phyloP scores from a whole-genome alignment of 306 rosid genomes.

The Calophaca sinica region DNA sequence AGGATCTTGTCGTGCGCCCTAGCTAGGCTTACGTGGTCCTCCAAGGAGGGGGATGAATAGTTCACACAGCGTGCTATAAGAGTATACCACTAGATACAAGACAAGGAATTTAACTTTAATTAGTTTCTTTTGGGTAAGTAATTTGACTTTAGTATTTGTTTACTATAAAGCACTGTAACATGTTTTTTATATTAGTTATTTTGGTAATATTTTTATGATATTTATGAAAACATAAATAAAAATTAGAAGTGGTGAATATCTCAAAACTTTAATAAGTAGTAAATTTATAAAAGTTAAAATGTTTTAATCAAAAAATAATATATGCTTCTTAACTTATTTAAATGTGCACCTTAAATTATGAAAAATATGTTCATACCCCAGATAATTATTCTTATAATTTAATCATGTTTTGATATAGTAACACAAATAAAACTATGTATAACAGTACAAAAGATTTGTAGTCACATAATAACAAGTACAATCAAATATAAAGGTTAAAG shows the following conservation, averaged over 20 bases:
- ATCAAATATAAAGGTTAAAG: constrained; percentile 12
- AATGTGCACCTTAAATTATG: not conserved
- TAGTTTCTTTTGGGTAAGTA: not conserved
- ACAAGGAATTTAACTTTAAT: not conserved
- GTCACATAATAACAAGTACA: no score
- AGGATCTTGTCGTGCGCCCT: constrained; percentile 35
- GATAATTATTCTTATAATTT: not conserved
- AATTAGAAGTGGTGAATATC: no score
- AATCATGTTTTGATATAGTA: not conserved
- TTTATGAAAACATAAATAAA: no score
- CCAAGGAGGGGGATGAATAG: constrained; percentile 31
- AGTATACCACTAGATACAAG: not conserved
- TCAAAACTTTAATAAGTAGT: no score
- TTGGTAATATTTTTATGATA: no score
- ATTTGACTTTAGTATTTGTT: no score
- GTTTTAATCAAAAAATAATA: not conserved
- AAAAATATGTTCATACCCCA: not conserved
- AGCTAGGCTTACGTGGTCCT: constrained; percentile 13
- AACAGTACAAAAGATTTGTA: no score
- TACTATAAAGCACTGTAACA: no score
- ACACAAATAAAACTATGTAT: not conserved
- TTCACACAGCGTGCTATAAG: constrained; percentile 29
- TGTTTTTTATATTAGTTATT: no score
- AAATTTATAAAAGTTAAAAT: not conserved
- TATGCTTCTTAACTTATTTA: not conserved